Evolutionary conservation across 192 early-diverging fungal genomes (phyloP), one percentile per base, ranked within the genome.

Genomic region (Lobosporangium transversale): DNA sequence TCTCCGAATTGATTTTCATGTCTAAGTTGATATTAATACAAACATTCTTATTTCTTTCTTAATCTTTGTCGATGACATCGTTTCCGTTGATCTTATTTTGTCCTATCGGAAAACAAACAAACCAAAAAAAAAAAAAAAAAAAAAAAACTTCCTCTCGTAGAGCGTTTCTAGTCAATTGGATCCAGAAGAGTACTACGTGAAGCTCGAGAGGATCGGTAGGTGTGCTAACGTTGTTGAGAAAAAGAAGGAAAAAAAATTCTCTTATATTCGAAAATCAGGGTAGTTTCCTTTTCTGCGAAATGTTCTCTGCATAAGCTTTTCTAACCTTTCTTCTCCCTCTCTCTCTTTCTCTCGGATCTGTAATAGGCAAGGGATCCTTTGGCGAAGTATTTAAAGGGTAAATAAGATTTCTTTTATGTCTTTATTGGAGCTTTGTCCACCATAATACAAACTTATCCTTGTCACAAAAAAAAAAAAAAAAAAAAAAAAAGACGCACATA

Each of bases 381-480:
- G 92, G 92, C 57, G 92, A 92, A 70, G 92, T 94, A 3, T 94
- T 80, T 58, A 92, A 90, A 88, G 92, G 92, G 91, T 93, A 86
- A 83, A 68, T 27, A 31, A 36, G 45, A n/a, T n/a, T 24, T 7
- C 15, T 11, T 4, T 48, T 31, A 29, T 53, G 10, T 23, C 51
- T 10, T 31, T 30, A n/a, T 31, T 53, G 11, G 51, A 53, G 6
- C 47, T 40, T 40, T 40, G 37, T 40, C 14, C 37, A 14, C 37
- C 14, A 10, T 40, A 7, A 40, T 40, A 32, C 29, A 23, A 14
- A 33, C 36, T 7, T 18, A 23, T 5, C 11, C 40, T 2, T 30
- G 32, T 64, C 21, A 40, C 11, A 30, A 53, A 12, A 21, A 53
- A 53, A 31, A 21, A 33, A 55, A 33, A 32, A 55, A 55, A 55